A percentile compares a stretch with the other conserved stretches of the same genome.
Conservation (phyloP, 2,329 filamentous ascomycete genomes). For the Diaporthe australafricana region DNA sequence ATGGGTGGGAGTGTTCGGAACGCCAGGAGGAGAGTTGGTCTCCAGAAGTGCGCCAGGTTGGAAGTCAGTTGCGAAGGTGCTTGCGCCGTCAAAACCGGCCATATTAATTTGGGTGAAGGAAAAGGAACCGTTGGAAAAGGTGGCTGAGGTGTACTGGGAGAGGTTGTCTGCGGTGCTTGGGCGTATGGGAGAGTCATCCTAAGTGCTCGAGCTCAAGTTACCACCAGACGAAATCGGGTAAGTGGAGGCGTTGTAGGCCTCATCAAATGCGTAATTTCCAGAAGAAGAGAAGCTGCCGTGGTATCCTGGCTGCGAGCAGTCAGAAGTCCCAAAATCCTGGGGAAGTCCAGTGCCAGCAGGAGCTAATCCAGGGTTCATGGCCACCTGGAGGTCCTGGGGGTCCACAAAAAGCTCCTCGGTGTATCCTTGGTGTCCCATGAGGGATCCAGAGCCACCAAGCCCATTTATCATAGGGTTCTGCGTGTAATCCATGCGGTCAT, state of each 20-base stretch:
- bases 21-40: not conserved
- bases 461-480: not conserved
- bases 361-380: not conserved
- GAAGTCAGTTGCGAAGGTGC: not conserved
- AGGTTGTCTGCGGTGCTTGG: not conserved
- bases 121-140: not conserved
- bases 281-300: not conserved
- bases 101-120: not conserved
- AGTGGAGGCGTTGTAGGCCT: not conserved
- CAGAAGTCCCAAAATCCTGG: not conserved
- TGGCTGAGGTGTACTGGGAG: not conserved
- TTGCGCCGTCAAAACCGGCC: too few species aligned
- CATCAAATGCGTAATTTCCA: too few species aligned
- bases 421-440: not conserved
- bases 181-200: not conserved
- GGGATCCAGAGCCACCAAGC: not conserved
- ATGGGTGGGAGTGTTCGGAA: not conserved
- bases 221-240: not conserved
- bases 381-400: not conserved
- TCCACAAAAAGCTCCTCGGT: not conserved
- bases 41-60: not conserved
- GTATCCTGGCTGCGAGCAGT: not conserved
- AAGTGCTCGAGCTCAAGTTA: not conserved
- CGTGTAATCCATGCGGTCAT: not conserved
- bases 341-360: not conserved